Conservation (phyloP, 768 basidiomycete species). For the Pleurotus salmoneostramineus region DNA sequence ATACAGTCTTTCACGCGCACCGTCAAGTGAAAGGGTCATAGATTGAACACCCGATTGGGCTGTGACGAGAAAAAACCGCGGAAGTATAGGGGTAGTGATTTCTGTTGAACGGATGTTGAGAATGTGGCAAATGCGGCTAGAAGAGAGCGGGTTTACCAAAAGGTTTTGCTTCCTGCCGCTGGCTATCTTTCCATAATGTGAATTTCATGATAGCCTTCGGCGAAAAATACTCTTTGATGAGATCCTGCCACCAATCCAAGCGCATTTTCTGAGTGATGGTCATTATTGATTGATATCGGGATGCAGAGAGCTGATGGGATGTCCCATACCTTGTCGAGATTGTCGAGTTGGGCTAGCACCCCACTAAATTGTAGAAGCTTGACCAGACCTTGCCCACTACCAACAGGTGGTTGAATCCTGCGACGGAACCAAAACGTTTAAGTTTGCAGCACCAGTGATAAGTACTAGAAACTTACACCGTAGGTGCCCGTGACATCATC, state of each 20-base stretch:
- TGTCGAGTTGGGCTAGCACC: conserved; percentile 48
- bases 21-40: conserved; percentile 77
- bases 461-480: neutral
- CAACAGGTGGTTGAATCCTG: conserved; percentile 26
- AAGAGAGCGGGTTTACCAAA: conserved; percentile 54
- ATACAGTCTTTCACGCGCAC: conserved; percentile 62
- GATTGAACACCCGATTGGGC: conserved; percentile 82
- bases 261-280: conserved; percentile 46
- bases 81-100: conserved; percentile 74
- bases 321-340: conserved; percentile 28
- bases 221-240: conserved; percentile 70
- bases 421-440: conserved; percentile 2
- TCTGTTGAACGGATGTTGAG: too few relatives aligned
- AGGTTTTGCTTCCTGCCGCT: conserved; percentile 73
- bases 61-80: conserved; percentile 82
- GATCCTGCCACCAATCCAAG: conserved; percentile 60
- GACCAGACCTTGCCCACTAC: conserved; percentile 59
- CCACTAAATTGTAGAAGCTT: conserved; percentile 72
- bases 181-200: conserved; percentile 86
- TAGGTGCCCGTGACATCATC: neutral
- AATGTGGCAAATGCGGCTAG: neutral
- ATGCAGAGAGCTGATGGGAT: neutral
- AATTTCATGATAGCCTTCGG: conserved; percentile 71
- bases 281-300: neutral
- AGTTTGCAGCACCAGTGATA: neutral